These are phyloP conservation scores for grape (Vitis vinifera) DNA, from an alignment of 164 flowering plant genomes.

Conservation along the genomic window ASM3070453v1 NC_081811.1:2014501-2015000, in stretches of 20 bases:
- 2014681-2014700: not conserved
- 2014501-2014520: too few relatives aligned
- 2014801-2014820: not conserved
- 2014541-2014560: too few relatives aligned
- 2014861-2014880: not conserved
- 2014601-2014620: too few relatives aligned
- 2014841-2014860: not conserved
- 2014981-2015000: not conserved
- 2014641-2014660: not conserved
- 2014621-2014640: not conserved
- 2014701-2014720: not conserved
- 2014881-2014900: not conserved
- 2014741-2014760: not conserved
- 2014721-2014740: not conserved
- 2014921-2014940: not conserved
- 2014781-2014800: not conserved
- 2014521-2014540: too few relatives aligned
- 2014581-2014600: too few relatives aligned
- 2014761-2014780: not conserved
- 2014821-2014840: not conserved
- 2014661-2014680: not conserved
- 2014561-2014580: too few relatives aligned
- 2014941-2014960: not conserved
- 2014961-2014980: not conserved
- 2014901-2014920: not conserved